Conservation (phyloP, 1,139 yeast genomes). For the Yamadazyma buinensis region DNA sequence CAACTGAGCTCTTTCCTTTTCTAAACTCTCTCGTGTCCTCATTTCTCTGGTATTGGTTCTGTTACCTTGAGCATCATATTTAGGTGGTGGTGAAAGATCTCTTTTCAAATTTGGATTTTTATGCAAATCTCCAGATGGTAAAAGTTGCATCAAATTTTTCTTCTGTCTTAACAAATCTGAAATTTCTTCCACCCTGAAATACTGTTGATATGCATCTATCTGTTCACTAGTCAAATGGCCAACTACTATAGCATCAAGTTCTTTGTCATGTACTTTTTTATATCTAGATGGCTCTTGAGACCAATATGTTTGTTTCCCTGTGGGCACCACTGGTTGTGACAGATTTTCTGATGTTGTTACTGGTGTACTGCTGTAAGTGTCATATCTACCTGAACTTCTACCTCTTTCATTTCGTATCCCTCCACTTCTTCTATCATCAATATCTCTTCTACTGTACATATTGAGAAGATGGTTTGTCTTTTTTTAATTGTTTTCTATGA, state of each 20-base stretch:
- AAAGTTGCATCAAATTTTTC: slow-evolving; percentile 35
- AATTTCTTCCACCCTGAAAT: slow-evolving; percentile 78
- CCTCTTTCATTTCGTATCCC: slow-evolving; percentile 8
- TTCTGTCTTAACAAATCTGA: slow-evolving; percentile 43
- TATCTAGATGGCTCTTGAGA: slow-evolving; percentile 37
- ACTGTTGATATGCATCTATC: slow-evolving; percentile 71
- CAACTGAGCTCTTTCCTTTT: slow-evolving; percentile 73
- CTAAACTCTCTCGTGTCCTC: slow-evolving; percentile 57
- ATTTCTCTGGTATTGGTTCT: slow-evolving; percentile 81
- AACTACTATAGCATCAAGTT: slow-evolving; percentile 39
- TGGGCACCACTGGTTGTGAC: background rate
- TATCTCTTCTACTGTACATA: slow-evolving; percentile 10
- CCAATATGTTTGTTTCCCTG: slow-evolving; percentile 33
- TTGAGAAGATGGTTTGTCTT: background rate
- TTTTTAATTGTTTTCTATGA: background rate
- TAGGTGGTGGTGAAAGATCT: slow-evolving; percentile 93
- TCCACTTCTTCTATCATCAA: slow-evolving; percentile 4
- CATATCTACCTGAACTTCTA: slow-evolving; percentile 5
- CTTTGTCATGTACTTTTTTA: slow-evolving; percentile 25
- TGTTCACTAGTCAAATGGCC: slow-evolving; percentile 80
- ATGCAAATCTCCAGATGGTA: slow-evolving; percentile 32
- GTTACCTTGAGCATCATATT: slow-evolving; percentile 77
- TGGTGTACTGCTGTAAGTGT: background rate
- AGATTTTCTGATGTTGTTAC: background rate
- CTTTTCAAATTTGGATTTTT: slow-evolving; percentile 31